Percentiles rank a stretch among this genome's conserved stretches.
Conservation (phyloP, 2,329 filamentous ascomycete genomes). For the Phymatotrichopsis omnivora region DNA sequence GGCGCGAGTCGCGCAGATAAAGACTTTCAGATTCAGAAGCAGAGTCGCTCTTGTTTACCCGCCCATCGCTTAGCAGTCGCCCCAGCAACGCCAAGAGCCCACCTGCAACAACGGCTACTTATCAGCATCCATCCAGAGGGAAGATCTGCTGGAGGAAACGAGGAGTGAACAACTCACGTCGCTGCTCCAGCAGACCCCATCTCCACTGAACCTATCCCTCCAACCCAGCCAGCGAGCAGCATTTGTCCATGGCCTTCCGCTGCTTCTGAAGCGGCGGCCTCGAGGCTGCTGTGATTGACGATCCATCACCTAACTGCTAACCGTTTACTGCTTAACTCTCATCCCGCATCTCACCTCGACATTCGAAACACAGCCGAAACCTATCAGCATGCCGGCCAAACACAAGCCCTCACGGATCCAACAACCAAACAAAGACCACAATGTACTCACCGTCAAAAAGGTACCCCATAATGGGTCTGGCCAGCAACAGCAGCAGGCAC, state of each 20-base stretch:
- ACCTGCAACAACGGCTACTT: background rate
- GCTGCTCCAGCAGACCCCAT: conserved; percentile 1
- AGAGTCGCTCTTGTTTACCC: conserved; percentile 19
- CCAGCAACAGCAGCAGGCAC: conserved; percentile 14
- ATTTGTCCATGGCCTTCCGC: conserved; percentile 23
- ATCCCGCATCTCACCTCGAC: conserved; percentile 4
- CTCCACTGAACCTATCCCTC: conserved; percentile 8
- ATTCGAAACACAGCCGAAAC: conserved; percentile 4
- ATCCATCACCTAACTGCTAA: background rate
- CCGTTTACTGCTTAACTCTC: background rate
- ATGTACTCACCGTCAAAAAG: conserved; percentile 14
- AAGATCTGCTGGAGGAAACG: background rate
- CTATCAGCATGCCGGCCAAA: conserved; percentile 18
- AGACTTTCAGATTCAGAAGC: too few species aligned
- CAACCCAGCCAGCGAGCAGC: conserved; percentile 4
- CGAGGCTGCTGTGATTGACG: conserved; percentile 23
- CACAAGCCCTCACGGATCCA: conserved; percentile 19
- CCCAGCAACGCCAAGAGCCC: conserved; percentile 11
- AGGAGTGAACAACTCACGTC: conserved; percentile 2
- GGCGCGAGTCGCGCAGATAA: too few species aligned
- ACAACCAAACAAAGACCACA: conserved; percentile 18
- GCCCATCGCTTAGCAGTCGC: conserved; percentile 9
- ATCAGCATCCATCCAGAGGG: background rate
- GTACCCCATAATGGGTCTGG: too few species aligned
- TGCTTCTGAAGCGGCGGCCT: conserved; percentile 27